A percentile compares a stretch with the other conserved stretches of the same genome.
phyloP scores from a whole-genome alignment of 2,329 filamentous ascomycete genomes.

The Aureobasidium musti region DNA sequence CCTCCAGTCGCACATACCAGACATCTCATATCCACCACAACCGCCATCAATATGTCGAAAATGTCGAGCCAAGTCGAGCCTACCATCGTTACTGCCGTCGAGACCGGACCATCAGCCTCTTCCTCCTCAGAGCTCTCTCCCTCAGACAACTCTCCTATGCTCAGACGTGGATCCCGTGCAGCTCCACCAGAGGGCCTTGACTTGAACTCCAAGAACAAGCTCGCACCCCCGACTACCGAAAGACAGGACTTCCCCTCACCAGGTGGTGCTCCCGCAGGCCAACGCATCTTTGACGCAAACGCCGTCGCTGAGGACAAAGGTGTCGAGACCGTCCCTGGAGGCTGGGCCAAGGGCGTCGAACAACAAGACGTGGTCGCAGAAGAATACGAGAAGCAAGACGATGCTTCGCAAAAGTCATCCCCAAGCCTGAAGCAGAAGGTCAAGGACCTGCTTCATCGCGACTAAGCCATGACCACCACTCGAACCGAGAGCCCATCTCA shows the following conservation, averaged over 20 bases:
- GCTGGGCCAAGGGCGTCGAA: slow-evolving; percentile 14
- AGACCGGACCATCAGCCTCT: slow-evolving; percentile 1
- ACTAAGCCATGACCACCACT: not conserved
- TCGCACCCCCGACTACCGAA: not conserved
- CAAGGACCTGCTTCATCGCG: slow-evolving; percentile 25
- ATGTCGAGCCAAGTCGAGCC: slow-evolving; percentile 22
- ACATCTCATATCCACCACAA: not conserved
- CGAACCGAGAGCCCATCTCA: not conserved
- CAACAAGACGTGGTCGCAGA: slow-evolving; percentile 18
- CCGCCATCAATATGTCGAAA: slow-evolving; percentile 14
- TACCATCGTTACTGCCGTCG: slow-evolving; percentile 14
- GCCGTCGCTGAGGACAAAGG: slow-evolving; percentile 27
- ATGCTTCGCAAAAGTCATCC: not conserved
- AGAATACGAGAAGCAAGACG: slow-evolving; percentile 22
- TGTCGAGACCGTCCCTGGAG: slow-evolving; percentile 20
- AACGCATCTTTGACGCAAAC: slow-evolving; percentile 29
- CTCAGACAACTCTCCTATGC: not conserved
- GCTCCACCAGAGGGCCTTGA: slow-evolving; percentile 4
- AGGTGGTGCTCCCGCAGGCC: slow-evolving; percentile 23
- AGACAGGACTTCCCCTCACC: slow-evolving; percentile 29
- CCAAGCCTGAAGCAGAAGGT: slow-evolving; percentile 24
- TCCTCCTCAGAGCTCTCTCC: slow-evolving; percentile 7
- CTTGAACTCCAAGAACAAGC: slow-evolving; percentile 3
- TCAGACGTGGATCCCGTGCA: slow-evolving; percentile 13
- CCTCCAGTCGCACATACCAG: not conserved